Conservation (phyloP, 129 eudicot genomes). For the Calendula officinalis region DNA sequence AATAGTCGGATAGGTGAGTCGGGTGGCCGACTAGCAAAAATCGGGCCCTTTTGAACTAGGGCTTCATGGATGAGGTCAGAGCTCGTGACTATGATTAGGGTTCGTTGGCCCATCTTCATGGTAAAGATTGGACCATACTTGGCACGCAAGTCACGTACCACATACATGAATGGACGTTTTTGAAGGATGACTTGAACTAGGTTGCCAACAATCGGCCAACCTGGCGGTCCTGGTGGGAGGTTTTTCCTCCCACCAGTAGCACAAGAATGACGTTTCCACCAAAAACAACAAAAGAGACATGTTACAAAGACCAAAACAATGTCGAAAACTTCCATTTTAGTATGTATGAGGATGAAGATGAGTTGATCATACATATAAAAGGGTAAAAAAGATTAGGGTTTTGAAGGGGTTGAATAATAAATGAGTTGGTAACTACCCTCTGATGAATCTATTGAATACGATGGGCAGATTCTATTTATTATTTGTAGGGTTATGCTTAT, state of each 20-base stretch:
- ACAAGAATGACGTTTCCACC: conserved; percentile 59
- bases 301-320: conserved; percentile 30
- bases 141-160: conserved; percentile 71
- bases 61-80: conserved; percentile 95
- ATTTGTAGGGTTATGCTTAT: conserved; percentile 17
- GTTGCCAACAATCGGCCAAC: conserved; percentile 95
- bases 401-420: conserved; percentile 29
- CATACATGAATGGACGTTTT: conserved; percentile 66
- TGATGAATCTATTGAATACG: conserved; percentile 33
- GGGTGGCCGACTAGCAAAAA: conserved; percentile 79
- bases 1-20: conserved; percentile 86
- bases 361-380: conserved; percentile 14
- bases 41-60: conserved; percentile 68
- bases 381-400: conserved; percentile 18
- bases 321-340: conserved; percentile 58
- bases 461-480: conserved; percentile 25
- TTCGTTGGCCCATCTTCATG: conserved; percentile 96
- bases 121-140: conserved; percentile 94
- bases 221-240: conserved; percentile 95
- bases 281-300: conserved; percentile 40
- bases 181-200: conserved; percentile 81
- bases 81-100: conserved; percentile 69
- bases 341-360: conserved; percentile 7
- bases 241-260: conserved; percentile 31
- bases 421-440: conserved; percentile 47